Base-by-base conservation (phyloP, 2,329 filamentous ascomycete species). In the Aureobasidium sp. region DNA sequence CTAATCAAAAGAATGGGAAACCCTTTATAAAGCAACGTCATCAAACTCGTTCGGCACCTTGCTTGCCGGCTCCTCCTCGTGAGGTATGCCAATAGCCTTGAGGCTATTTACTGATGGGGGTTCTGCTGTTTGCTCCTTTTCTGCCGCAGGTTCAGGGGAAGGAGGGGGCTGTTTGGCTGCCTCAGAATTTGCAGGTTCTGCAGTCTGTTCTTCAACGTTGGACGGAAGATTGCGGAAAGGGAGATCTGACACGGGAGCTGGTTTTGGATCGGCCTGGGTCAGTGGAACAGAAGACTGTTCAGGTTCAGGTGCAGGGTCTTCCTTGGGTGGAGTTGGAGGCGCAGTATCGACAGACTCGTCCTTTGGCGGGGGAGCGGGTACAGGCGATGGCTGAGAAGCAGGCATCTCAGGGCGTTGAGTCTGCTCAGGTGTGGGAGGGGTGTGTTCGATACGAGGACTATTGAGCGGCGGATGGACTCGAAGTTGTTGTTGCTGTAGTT, bases 341-440 rank as follows among this genome's bases (percentile, higher is more conserved):
- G 16, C 38, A 35, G 12, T 50, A 39, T 41, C 60, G 51, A 7
- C 52, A 35, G 19, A 55, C 14, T 55, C 24, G 16, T 53, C 53
- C 57, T 66, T 65, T 14, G 63, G 63, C 40, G 62, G 62, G 24
- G 62, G 63, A 38, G 59, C 58, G 12, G 62, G 64, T 24, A 59
- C 57, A 27, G 59, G 55, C 14, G 56, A 50, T 1, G 53, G 50
- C n/a, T 56, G 45, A 34, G 55, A 39, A 27, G 37, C 30, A 29
- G 51, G 53, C 4, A 51, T 38, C 27, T 56, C 24, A 42, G 53
- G 34, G 51, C 53, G 24, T 39, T 50, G 35, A 53, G 62, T 41
- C 35, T 65, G 63, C 55, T 77, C 74, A n/a, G 74, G 74, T 3
- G 74, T 77, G 0, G 74, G 74, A 41, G 74, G 74, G 35, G 74